Conservation (phyloP, 176 grass and related monocot genomes). For the Aegilops bicornis region DNA sequence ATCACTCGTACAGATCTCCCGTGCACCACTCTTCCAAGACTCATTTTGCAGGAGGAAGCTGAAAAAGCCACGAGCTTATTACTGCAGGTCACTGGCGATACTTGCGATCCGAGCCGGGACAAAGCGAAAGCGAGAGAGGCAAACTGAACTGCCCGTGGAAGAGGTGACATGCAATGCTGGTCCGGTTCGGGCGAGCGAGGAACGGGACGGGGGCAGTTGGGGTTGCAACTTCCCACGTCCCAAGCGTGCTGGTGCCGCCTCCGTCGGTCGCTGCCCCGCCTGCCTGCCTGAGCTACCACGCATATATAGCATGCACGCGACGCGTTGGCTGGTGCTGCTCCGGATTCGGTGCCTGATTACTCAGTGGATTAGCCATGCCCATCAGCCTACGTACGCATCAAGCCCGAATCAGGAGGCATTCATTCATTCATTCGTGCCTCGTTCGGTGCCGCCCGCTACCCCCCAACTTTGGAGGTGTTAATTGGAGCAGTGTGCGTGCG, state of each 20-base stretch:
- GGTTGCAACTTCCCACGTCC: background rate
- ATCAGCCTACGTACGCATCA: background rate
- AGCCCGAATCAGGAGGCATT: background rate
- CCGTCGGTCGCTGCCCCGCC: background rate
- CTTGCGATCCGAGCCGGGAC: no score
- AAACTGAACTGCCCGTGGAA: background rate
- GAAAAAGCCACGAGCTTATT: no score
- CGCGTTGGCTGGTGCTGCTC: background rate
- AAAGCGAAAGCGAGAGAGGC: background rate
- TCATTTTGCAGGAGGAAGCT: no score
- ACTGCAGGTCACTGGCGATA: no score
- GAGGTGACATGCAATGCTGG: background rate
- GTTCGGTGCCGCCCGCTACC: background rate
- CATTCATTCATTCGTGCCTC: background rate
- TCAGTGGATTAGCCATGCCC: background rate
- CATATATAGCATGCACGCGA: background rate
- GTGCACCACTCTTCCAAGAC: no score
- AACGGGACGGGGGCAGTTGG: background rate
- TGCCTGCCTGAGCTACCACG: background rate
- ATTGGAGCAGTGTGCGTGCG: background rate
- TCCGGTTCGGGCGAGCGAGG: background rate
- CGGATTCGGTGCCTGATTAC: background rate
- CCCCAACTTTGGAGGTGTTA: no score
- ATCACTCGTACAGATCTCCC: no score
- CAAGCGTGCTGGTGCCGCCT: background rate